Evolutionary conservation across 805 yeast species (phyloP).

Genomic region (Ogataea dorogensis): DNA sequence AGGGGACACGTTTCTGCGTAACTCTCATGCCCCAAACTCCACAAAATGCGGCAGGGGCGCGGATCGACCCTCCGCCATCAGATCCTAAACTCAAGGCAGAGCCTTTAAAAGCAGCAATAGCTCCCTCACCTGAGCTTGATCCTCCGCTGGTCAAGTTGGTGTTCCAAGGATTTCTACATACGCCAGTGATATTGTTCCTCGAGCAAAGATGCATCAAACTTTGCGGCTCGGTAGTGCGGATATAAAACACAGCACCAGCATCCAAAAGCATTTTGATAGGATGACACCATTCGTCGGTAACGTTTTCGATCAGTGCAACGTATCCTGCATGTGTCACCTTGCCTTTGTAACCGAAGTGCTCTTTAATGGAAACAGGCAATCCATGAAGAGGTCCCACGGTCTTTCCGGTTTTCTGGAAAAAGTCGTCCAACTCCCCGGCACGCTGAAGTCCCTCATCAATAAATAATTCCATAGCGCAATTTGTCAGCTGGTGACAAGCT

Average conservation of each 20-base stretch:
- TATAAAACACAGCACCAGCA: constrained; percentile 28
- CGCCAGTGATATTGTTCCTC: constrained; percentile 2
- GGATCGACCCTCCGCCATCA: constrained; percentile 7
- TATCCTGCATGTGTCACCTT: constrained; percentile 52
- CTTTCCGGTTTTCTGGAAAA: constrained; percentile 42
- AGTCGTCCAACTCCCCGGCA: constrained; percentile 53
- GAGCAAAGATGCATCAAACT: constrained; percentile 4
- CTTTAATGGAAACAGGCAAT: constrained; percentile 60
- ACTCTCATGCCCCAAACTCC: constrained; percentile 51
- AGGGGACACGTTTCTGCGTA: constrained; percentile 47
- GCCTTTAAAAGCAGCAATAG: constrained; percentile 3
- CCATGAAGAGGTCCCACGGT: constrained; percentile 62
- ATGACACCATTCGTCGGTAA: constrained; percentile 39
- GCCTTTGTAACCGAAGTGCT: constrained; percentile 50
- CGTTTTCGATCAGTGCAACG: constrained; percentile 41
- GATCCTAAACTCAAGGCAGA: constrained; percentile 5
- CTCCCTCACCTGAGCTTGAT: constrained; percentile 7
- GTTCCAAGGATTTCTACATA: constrained; percentile 3
- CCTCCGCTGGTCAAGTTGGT: constrained; percentile 4
- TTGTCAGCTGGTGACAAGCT: constrained; percentile 48
- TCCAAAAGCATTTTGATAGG: constrained; percentile 42
- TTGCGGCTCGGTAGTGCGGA: constrained; percentile 5
- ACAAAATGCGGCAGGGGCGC: constrained; percentile 48
- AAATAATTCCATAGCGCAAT: constrained; percentile 47
- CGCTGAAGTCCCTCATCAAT: constrained; percentile 46